Evolutionary conservation across 768 basidiomycete species (phyloP), one percentile per base, ranked within the genome.

Genomic region (Clitopilus hobsonii): DNA sequence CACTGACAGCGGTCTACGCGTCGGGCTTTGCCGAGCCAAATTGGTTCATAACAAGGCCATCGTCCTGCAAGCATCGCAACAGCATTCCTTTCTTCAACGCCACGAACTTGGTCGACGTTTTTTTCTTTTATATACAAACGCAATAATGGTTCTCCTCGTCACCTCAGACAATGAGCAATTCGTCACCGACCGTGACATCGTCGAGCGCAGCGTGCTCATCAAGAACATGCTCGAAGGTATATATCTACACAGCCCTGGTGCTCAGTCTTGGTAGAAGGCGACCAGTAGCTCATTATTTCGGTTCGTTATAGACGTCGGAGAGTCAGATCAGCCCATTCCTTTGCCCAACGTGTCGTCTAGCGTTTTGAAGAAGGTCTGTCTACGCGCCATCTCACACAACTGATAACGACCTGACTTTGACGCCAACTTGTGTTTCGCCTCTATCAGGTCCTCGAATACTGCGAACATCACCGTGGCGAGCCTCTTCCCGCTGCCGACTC

Each of bases 181-280:
- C 76, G 80, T 82, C 52, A 90, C 95, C 60, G 94, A 98, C 68
- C 91, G 88, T 72, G 91, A 94, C 54, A 91, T 99, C 54, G 93
- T 93, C 54, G 91, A 95, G 76, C 91, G 97, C 70, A 89, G 86
- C 59, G 94, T 96, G 8, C 84, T 99, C 64, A 97, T 99, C 74
- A 97, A 96, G 81, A 96, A 97, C 80, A 98, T 99, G 97, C 89
- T 98, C 52, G 97, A 98, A 74, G 97, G 97, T 92, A 55, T 36
- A 76, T 63, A 6, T 32, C 55, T 55, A 52, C 30, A 50, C 54
- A 57, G 36, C 29, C 30, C 51, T 25, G 23, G n/a, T 38, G 24
- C 41, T 36, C 36, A 59, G 20, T 49, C 49, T 56, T 53, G 51
- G 57, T 56, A 41, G 55, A 57, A 53, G 32, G 29, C 54, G 11